Percentiles rank a stretch among this genome's conserved stretches.
phyloP scores from a whole-genome alignment of 1,284 basidiomycete genomes.

The Salmacisia buchloeana region DNA sequence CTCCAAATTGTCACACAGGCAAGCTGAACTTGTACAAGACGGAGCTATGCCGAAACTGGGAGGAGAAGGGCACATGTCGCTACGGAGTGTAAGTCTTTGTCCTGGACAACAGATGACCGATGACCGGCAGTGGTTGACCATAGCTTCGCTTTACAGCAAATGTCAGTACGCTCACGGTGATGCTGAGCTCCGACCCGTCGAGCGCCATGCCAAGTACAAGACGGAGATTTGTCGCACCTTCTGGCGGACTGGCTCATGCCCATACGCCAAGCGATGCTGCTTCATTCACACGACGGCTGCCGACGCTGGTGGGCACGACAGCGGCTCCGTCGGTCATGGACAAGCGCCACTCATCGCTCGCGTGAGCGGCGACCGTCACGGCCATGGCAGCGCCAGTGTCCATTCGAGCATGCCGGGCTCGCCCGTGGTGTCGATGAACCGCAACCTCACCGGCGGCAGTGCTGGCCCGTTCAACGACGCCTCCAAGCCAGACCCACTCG shows the following conservation, averaged over 20 bases:
- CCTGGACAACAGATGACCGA: not conserved
- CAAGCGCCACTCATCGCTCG: conserved; percentile 5
- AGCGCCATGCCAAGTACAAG: conserved; percentile 86
- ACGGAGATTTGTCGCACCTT: conserved; percentile 87
- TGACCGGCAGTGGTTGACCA: too few relatives aligned
- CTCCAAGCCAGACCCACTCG: not conserved
- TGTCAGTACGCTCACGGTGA: conserved; percentile 64
- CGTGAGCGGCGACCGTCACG: conserved; percentile 1
- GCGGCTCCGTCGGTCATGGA: not conserved
- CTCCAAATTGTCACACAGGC: conserved; percentile 58
- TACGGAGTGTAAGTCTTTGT: conserved; percentile 57
- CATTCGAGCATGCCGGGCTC: not conserved
- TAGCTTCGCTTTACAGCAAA: conserved; percentile 9
- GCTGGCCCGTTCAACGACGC: not conserved
- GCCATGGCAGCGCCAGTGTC: not conserved
- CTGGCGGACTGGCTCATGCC: conserved; percentile 82
- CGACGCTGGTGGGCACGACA: not conserved
- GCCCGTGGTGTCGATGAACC: conserved; percentile 3
- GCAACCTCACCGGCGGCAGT: not conserved
- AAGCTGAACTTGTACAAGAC: conserved; percentile 86
- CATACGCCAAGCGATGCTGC: conserved; percentile 68
- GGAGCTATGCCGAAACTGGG: conserved; percentile 84
- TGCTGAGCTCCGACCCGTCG: conserved; percentile 71
- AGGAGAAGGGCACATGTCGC: conserved; percentile 80
- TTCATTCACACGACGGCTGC: conserved; percentile 8